phyloP scores from a whole-genome alignment of 352 stramenopile genomes.

The Peronospora belbahrii region DNA sequence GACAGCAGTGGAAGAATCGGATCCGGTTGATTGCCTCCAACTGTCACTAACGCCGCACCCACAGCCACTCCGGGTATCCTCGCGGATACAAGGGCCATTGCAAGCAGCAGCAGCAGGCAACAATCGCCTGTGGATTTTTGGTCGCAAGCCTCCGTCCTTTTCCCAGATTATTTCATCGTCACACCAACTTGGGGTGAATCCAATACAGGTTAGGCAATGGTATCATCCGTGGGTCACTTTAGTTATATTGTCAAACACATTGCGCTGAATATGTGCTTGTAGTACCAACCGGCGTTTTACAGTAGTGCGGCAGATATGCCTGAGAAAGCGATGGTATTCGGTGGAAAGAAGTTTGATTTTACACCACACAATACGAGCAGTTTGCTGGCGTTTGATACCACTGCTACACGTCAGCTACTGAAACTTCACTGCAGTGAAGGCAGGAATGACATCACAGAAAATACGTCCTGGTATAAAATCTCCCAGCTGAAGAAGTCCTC shows the following conservation, averaged over 20 bases:
- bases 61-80: slow-evolving; percentile 11
- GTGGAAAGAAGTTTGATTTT: slow-evolving; percentile 65
- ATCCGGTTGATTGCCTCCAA: slow-evolving; percentile 27
- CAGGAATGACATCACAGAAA: not conserved
- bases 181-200: slow-evolving; percentile 29
- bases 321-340: slow-evolving; percentile 66
- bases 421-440: not conserved
- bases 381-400: slow-evolving; percentile 44
- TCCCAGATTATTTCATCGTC: slow-evolving; percentile 41
- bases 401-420: slow-evolving; percentile 4
- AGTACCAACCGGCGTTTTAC: slow-evolving; percentile 57
- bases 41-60: slow-evolving; percentile 50
- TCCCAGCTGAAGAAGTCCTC: slow-evolving; percentile 12
- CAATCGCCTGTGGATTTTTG: slow-evolving; percentile 43
- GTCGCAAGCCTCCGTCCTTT: slow-evolving; percentile 31
- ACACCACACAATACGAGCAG: slow-evolving; percentile 24
- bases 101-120: slow-evolving; percentile 1
- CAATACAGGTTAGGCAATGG: slow-evolving; percentile 29
- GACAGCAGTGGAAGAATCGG: slow-evolving; percentile 41
- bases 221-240: not conserved
- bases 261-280: not conserved
- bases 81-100: slow-evolving; percentile 3
- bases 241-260: too few species aligned
- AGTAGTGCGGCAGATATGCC: slow-evolving; percentile 51
- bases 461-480: slow-evolving; percentile 18